A percentile compares a stretch with the other conserved stretches of the same genome.
Conservation (phyloP, 2,329 filamentous ascomycete species). For the Sclerotinia spermophila region DNA sequence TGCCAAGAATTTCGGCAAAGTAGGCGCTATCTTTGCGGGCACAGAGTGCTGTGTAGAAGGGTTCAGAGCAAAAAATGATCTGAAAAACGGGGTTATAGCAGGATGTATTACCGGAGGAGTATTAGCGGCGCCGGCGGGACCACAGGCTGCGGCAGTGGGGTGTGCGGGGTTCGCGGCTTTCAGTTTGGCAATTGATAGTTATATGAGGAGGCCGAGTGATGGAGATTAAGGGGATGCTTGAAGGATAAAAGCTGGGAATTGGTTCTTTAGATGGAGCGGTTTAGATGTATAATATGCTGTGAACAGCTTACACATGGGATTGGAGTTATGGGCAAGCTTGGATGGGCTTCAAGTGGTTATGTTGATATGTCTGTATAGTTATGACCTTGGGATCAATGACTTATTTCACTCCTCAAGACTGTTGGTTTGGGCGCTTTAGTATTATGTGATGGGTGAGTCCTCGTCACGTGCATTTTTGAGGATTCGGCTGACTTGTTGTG, state of each 20-base stretch:
- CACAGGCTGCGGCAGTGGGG: constrained; percentile 81
- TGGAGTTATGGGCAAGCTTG: constrained; percentile 16
- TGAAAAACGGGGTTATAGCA: constrained; percentile 80
- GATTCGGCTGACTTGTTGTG: background rate
- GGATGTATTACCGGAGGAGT: constrained; percentile 91
- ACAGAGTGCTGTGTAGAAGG: constrained; percentile 97
- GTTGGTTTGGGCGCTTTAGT: background rate
- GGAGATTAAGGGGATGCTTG: constrained; percentile 38
- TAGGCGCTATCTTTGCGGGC: constrained; percentile 85
- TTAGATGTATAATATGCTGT: constrained; percentile 13
- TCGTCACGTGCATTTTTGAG: background rate
- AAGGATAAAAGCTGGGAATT: background rate
- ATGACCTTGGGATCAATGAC: constrained; percentile 5
- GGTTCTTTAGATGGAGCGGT: background rate
- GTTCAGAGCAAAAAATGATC: constrained; percentile 86
- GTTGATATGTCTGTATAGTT: constrained; percentile 3
- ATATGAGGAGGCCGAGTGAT: constrained; percentile 75
- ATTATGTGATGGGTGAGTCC: background rate
- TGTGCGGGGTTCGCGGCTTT: constrained; percentile 95
- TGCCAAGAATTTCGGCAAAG: constrained; percentile 92
- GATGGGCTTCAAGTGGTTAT: constrained; percentile 7
- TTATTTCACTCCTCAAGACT: constrained; percentile 5
- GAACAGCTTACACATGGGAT: constrained; percentile 9
- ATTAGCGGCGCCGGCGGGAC: constrained; percentile 80
- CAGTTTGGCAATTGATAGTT: constrained; percentile 84